A percentile compares a stretch with the other conserved stretches of the same genome.
phyloP scores from a whole-genome alignment of 352 stramenopile species.

The Pythium phragmitis region DNA sequence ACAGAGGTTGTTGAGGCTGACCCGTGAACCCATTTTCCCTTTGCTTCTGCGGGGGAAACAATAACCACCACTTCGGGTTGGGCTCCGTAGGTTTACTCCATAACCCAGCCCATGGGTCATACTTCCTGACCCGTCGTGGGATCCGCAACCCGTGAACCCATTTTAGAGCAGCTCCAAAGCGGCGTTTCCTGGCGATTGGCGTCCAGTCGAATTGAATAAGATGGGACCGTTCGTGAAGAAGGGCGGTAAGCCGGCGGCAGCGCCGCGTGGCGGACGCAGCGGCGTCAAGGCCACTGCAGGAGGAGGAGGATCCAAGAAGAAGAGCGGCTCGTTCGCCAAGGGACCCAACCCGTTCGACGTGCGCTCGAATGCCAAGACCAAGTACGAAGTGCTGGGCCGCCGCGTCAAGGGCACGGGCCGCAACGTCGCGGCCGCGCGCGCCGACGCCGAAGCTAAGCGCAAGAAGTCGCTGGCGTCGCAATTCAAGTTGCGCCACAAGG shows the following conservation, averaged over 20 bases:
- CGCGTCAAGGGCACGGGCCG: conserved; percentile 87
- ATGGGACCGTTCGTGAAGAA: conserved; percentile 16
- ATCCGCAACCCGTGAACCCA: conserved; percentile 18
- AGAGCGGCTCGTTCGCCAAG: conserved; percentile 12
- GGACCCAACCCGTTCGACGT: conserved; percentile 90
- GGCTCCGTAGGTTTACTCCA: neutral
- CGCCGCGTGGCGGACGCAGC: neutral
- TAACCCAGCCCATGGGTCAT: neutral
- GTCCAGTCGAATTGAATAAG: conserved; percentile 1
- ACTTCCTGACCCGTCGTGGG: neutral
- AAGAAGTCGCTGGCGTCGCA: conserved; percentile 85
- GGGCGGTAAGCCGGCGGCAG: neutral
- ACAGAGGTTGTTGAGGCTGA: conserved; percentile 18
- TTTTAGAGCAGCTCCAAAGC: conserved; percentile 21
- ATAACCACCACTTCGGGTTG: neutral
- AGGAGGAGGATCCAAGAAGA: no score
- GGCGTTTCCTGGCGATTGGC: conserved; percentile 20
- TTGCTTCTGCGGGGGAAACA: neutral
- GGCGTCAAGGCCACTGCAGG: neutral
- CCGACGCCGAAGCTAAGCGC: conserved; percentile 80
- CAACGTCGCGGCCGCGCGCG: conserved; percentile 84
- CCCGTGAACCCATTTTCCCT: conserved; percentile 27
- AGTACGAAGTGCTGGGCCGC: conserved; percentile 90
- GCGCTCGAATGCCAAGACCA: conserved; percentile 81
- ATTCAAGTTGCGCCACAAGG: conserved; percentile 83